These are phyloP conservation scores for Logfia minima DNA, from an alignment of 129 eudicot genomes.

Conservation along the genomic window DNA sequence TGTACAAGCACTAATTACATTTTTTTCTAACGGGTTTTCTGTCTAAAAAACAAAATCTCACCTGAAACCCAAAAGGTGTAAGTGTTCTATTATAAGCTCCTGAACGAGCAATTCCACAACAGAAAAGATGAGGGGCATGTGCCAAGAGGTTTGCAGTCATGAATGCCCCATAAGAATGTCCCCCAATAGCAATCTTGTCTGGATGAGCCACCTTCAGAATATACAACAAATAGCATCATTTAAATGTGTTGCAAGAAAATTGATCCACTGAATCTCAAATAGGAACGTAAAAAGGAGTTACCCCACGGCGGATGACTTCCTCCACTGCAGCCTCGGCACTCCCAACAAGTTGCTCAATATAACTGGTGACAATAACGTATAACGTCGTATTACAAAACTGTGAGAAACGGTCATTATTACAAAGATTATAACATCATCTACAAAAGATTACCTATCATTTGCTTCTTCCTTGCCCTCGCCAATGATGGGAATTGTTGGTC, in stretches of 20 bases:
- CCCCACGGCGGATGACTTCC: slow-evolving; percentile 96
- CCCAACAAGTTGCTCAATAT: slow-evolving; percentile 89
- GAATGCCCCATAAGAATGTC: slow-evolving; percentile 99
- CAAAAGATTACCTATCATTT: slow-evolving; percentile 64
- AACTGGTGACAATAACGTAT: slow-evolving; percentile 42
- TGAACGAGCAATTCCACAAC: slow-evolving; percentile 98
- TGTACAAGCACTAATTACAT: neutral
- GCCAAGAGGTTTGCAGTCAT: slow-evolving; percentile 98
- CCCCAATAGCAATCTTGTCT: slow-evolving; percentile 88
- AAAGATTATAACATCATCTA: neutral
- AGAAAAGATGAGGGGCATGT: slow-evolving; percentile 95
- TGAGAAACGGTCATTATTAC: slow-evolving; percentile 1
- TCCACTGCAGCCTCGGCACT: slow-evolving; percentile 99
- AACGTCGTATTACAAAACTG: neutral
- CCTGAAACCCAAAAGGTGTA: slow-evolving; percentile 99
- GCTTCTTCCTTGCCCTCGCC: slow-evolving; percentile 99
- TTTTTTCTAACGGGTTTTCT: neutral
- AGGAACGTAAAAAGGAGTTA: slow-evolving; percentile 24
- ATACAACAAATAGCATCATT: slow-evolving; percentile 26
- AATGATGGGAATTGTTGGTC: slow-evolving; percentile 97
- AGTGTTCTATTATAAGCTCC: slow-evolving; percentile 97
- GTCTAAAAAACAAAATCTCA: slow-evolving; percentile 19
- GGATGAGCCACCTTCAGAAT: slow-evolving; percentile 90
- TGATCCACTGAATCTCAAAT: neutral
- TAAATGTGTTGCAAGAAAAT: neutral